Evolutionary conservation across 257 asterid species (phyloP).

Genomic region (Verbena officinalis): DNA sequence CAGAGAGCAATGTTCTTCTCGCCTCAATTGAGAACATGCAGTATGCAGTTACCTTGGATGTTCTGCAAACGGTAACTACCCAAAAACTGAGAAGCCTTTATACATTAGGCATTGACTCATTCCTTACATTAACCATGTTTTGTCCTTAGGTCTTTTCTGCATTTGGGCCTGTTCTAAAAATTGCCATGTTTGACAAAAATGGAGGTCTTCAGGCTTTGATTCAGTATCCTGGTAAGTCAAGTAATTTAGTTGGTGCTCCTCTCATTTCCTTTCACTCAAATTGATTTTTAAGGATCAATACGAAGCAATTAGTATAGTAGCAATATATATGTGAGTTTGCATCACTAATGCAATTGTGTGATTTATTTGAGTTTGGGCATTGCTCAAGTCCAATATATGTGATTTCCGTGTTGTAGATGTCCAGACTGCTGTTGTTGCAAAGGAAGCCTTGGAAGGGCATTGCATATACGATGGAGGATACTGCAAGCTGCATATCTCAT

Average conservation of each 20-base stretch:
- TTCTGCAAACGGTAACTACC: constrained; percentile 67
- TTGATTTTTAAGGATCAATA: not conserved
- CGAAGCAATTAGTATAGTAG: not conserved
- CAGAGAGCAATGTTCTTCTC: constrained; percentile 96
- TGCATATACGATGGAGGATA: constrained; percentile 97
- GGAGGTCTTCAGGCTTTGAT: constrained; percentile 90
- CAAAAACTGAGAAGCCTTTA: constrained; percentile 29
- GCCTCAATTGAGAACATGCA: constrained; percentile 99
- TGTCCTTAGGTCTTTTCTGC: constrained; percentile 70
- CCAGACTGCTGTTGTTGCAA: constrained; percentile 92
- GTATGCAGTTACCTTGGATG: constrained; percentile 93
- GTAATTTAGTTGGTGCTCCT: not conserved
- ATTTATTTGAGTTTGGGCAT: too few species aligned
- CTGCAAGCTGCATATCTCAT: constrained; percentile 96
- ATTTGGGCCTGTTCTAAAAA: constrained; percentile 81
- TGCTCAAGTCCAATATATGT: not conserved
- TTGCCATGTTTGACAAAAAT: constrained; percentile 92
- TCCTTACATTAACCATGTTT: constrained; percentile 22
- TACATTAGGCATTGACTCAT: constrained; percentile 3
- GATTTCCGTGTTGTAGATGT: constrained; percentile 63
- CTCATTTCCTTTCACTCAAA: not conserved
- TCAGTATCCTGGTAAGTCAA: constrained; percentile 67
- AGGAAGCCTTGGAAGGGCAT: constrained; percentile 96
- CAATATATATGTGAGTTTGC: too few species aligned
- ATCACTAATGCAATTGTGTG: too few species aligned